Conservation (phyloP, 106 monocot genomes). For the Xerophyta viscosa region DNA sequence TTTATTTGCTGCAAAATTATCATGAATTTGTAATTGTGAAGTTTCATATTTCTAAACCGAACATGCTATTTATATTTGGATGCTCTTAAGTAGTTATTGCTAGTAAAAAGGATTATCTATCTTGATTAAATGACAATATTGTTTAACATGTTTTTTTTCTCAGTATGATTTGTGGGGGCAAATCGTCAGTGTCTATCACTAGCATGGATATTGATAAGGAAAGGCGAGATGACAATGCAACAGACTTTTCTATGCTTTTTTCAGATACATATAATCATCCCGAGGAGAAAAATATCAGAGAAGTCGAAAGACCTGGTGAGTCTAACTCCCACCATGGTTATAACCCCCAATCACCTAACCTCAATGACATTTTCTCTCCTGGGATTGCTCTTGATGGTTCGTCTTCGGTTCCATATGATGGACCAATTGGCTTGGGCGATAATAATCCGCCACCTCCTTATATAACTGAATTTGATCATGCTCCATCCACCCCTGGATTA, state of each 20-base stretch:
- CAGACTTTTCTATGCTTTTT: conserved; percentile 24
- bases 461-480: conserved; percentile 44
- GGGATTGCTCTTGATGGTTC: conserved; percentile 26
- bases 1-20: too few species aligned
- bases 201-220: conserved; percentile 46
- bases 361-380: conserved; percentile 54
- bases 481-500: conserved; percentile 78
- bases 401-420: conserved; percentile 17
- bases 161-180: conserved; percentile 36
- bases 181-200: conserved; percentile 27
- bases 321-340: conserved; percentile 34
- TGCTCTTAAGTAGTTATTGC: too few species aligned
- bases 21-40: too few species aligned
- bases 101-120: too few species aligned
- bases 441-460: conserved; percentile 26
- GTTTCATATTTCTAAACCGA: too few species aligned
- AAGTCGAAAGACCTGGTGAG: too few species aligned
- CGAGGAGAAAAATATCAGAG: conserved; percentile 5
- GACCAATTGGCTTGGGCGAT: conserved; percentile 8
- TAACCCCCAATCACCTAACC: conserved; percentile 61
- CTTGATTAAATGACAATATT: too few species aligned
- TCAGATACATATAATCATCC: conserved; percentile 8
- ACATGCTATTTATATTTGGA: too few species aligned
- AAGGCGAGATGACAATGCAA: conserved; percentile 25
- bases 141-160: conserved; percentile 6